Evolutionary conservation across 345 rosid species (phyloP).

Genomic region (Salix dunnii): DNA sequence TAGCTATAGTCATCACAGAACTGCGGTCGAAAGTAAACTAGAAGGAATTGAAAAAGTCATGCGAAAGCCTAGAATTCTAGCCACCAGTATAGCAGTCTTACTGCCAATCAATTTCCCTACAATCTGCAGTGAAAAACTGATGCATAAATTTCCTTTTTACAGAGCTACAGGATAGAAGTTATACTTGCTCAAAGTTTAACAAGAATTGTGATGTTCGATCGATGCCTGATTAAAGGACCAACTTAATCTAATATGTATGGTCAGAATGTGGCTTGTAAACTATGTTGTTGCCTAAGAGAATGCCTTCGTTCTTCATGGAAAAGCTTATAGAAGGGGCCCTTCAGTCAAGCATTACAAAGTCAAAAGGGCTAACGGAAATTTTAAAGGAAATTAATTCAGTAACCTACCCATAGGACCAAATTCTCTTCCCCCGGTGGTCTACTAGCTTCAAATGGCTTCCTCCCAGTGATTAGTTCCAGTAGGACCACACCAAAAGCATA

Average conservation of each 20-base stretch:
- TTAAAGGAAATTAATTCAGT: constrained; percentile 10
- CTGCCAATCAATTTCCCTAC: not conserved
- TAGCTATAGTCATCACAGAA: not conserved
- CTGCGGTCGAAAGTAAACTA: not conserved
- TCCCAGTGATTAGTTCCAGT: constrained; percentile 76
- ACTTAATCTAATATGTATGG: constrained; percentile 9
- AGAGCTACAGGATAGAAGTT: not conserved
- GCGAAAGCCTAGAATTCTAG: not conserved
- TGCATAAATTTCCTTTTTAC: not conserved
- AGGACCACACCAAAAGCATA: constrained; percentile 94
- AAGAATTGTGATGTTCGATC: not conserved
- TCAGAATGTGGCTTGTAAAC: constrained; percentile 1
- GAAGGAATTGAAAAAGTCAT: not conserved
- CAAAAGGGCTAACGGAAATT: constrained; percentile 23
- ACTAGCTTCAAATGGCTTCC: constrained; percentile 82
- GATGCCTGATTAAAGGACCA: not conserved
- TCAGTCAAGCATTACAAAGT: constrained; percentile 25
- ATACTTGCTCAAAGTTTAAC: not conserved
- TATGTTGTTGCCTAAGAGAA: constrained; percentile 5
- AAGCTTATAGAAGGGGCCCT: constrained; percentile 8
- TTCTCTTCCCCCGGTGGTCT: constrained; percentile 88
- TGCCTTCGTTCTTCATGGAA: not conserved
- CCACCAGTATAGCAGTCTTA: not conserved
- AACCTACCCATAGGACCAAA: constrained; percentile 85
- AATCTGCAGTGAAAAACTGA: not conserved